These are phyloP conservation scores for Fusarium dlaminii DNA, from an alignment of 2,329 filamentous ascomycete genomes.

Conservation along the genomic window DNA sequence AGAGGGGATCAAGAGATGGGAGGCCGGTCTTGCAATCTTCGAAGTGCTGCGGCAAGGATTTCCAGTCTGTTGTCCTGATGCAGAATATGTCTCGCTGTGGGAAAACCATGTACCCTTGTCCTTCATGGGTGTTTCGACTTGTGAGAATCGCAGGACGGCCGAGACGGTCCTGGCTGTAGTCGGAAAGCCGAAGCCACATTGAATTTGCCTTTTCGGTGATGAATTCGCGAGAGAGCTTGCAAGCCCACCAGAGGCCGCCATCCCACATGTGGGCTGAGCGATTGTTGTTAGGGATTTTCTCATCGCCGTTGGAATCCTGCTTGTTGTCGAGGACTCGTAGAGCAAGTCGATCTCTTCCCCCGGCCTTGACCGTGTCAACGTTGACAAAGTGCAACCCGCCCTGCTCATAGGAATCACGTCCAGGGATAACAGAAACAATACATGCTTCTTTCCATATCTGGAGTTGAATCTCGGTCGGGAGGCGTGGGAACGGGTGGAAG, in stretches of 20 bases:
- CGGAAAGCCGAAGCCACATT: too few relatives aligned
- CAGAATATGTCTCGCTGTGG: fast-evolving
- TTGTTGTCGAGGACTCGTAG: neutral
- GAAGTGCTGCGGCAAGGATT: neutral
- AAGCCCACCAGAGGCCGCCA: neutral
- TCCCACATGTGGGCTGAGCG: neutral
- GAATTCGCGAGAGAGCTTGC: neutral
- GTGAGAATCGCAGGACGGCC: neutral
- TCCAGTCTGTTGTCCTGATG: neutral
- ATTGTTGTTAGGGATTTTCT: fast-evolving
- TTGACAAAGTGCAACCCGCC: neutral
- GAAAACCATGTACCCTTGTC: neutral
- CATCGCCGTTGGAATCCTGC: fast-evolving
- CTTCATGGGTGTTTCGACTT: fast-evolving
- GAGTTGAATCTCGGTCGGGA: neutral
- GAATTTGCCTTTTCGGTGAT: neutral
- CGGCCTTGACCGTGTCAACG: neutral
- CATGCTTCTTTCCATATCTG: neutral
- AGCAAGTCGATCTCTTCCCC: neutral
- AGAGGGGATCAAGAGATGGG: fast-evolving
- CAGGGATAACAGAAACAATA: neutral
- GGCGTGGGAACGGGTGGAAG: neutral
- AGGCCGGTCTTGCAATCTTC: fast-evolving
- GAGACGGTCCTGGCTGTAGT: fast-evolving
- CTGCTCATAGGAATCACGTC: neutral